phyloP scores from a whole-genome alignment of 208 protist genomes.

The Leishmania turanica region DNA sequence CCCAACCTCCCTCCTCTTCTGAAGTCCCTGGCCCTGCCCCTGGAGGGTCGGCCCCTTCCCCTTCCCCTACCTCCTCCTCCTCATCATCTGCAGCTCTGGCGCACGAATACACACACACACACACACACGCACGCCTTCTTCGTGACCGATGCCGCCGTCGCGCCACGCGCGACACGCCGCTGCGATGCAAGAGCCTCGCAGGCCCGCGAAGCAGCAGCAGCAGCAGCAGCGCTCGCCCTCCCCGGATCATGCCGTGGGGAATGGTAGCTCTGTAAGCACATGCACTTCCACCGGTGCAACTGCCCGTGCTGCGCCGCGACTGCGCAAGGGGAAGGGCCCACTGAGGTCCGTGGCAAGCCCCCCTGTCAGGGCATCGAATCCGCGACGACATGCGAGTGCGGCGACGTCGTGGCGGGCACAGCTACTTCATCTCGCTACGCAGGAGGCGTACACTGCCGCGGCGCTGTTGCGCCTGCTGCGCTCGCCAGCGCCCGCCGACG shows the following conservation, averaged over 20 bases:
- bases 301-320: neutral
- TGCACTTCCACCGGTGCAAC: neutral
- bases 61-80: neutral
- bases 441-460: conserved; percentile 13
- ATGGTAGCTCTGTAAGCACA: neutral
- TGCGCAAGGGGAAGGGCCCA: neutral
- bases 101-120: neutral
- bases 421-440: conserved; percentile 23
- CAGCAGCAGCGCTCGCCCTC: neutral
- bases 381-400: neutral
- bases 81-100: neutral
- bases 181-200: neutral
- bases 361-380: neutral
- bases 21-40: too few species aligned
- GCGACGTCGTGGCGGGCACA: neutral
- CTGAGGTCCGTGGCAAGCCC: neutral
- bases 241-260: neutral
- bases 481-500: neutral
- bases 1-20: neutral
- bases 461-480: conserved; percentile 5
- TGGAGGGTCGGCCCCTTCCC: neutral
- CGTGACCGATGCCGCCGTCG: neutral
- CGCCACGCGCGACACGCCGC: neutral
- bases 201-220: neutral
- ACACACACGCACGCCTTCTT: neutral